Base-by-base conservation (phyloP, 768 basidiomycete genomes). In the Gloeostereum incarnatum region DNA sequence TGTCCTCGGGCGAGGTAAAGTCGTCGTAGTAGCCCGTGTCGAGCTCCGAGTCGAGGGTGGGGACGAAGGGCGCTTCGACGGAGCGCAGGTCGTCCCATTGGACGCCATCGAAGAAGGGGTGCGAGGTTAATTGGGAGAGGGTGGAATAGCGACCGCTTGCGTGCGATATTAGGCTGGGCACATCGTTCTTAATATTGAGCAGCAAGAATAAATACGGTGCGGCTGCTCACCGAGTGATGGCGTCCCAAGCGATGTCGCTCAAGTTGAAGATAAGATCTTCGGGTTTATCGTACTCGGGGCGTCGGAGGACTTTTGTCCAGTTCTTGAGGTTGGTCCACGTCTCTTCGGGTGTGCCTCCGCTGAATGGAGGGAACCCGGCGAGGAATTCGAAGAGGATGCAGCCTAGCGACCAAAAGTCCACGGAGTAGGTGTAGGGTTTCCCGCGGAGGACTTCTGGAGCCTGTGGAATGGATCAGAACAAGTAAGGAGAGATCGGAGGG, bases 261-360 rank as follows among this genome's bases (percentile, higher is more conserved):
- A 99, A 66, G 59, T 98, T 99, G 71, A 98, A 99, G 46, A 98
- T 88, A 29, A 91, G 68, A 57, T 99, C 96, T 55, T 98, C 93
- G 2, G 89, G 86, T 47, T 84, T 82, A 55, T 97, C 93, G 49
- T 98, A 99, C 49, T 92, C 83, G 2, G 96, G 96, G 41, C 96
- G 60, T n/a, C 83, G 69, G 4, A 99, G 69, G 1, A 91, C 90
- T 45, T 85, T 85, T 13, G 81, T 78, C 96, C 96, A 99, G 56
- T 97, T 97, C 62, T 97, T 97, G 45, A 99, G 63, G 60, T 98
- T 98, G 11, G 90, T 90, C 96, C 96, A 99, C 0, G 96, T 99
- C 60, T 99, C 96, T 47, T 99, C 92, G 0, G 92, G 86, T 0
- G 85, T 91, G 27, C 83, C 77, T 13, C 96, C 96, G 33, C 89